These are phyloP conservation scores for Microcyclospora tardicrescens DNA, from an alignment of 2,329 filamentous ascomycete species.

Conservation along the genomic window DNA sequence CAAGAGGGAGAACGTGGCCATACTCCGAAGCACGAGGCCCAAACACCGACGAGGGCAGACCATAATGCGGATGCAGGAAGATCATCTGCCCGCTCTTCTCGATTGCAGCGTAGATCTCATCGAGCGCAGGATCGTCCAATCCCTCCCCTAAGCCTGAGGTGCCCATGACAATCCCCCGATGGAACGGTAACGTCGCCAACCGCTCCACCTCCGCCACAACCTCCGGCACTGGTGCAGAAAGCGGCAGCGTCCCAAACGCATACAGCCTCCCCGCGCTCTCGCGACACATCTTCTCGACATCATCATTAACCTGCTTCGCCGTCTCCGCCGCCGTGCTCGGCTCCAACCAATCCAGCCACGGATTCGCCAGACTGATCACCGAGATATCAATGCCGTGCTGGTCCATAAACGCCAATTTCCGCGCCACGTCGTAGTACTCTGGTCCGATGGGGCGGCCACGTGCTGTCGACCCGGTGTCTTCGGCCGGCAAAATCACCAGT, in stretches of 20 bases:
- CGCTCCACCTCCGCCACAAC: constrained; percentile 54
- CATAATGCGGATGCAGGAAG: constrained; percentile 88
- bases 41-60: constrained; percentile 67
- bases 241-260: constrained; percentile 70
- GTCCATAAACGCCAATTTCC: constrained; percentile 83
- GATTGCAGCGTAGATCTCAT: constrained; percentile 59
- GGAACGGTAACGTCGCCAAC: constrained; percentile 49
- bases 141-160: constrained; percentile 70
- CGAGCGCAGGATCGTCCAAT: constrained; percentile 61
- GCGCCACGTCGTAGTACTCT: constrained; percentile 66
- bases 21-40: constrained; percentile 62
- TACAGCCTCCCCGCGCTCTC: constrained; percentile 56
- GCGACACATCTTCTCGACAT: constrained; percentile 61
- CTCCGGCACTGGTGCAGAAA: constrained; percentile 50
- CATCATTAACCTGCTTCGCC: constrained; percentile 60
- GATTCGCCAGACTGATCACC: constrained; percentile 80
- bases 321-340: constrained; percentile 47
- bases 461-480: constrained; percentile 20
- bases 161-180: constrained; percentile 78
- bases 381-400: constrained; percentile 68
- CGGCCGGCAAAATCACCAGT: constrained; percentile 30
- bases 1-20: constrained; percentile 75
- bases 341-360: constrained; percentile 78
- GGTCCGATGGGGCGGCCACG: constrained; percentile 71
- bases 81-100: constrained; percentile 52